phyloP scores from a whole-genome alignment of 1,284 basidiomycete species.

The Ustilago crameri region DNA sequence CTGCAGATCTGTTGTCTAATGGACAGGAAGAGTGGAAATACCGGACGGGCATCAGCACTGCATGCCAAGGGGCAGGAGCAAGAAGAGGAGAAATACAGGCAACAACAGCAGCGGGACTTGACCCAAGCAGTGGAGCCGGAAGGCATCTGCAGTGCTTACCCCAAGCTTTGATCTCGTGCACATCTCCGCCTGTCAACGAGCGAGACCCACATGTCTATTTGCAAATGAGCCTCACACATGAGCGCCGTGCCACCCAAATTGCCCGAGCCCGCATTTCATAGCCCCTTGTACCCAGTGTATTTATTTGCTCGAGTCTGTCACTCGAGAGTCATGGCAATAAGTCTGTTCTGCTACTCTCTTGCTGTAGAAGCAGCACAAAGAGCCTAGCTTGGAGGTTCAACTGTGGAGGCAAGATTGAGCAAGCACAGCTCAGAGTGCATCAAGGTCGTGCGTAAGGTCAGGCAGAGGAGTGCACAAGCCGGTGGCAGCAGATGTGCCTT shows the following conservation, averaged over 20 bases:
- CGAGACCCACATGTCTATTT: slow-evolving; percentile 19
- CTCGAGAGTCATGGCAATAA: too few species aligned
- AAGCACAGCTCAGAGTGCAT: slow-evolving; percentile 2
- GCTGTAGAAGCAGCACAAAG: too few species aligned
- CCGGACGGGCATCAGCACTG: background rate
- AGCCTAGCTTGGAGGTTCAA: too few species aligned
- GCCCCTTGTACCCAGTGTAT: background rate
- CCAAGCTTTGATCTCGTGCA: slow-evolving; percentile 32
- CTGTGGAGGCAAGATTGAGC: too few species aligned
- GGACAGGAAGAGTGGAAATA: background rate
- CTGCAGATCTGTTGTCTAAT: slow-evolving; percentile 19
- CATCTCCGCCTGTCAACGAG: slow-evolving; percentile 18
- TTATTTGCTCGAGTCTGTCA: background rate
- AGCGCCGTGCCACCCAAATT: background rate
- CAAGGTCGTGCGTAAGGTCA: slow-evolving; percentile 10
- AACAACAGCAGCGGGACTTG: background rate
- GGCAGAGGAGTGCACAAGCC: background rate
- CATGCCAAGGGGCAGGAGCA: background rate
- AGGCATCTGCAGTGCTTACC: slow-evolving; percentile 41
- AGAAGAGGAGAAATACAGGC: slow-evolving; percentile 5
- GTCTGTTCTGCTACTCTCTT: too few species aligned
- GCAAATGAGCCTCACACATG: background rate
- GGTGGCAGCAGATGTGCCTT: slow-evolving; percentile 11
- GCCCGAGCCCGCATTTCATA: background rate
- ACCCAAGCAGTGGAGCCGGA: background rate